Evolutionary conservation across 345 rosid genomes (phyloP), one percentile per base, ranked within the genome.

Genomic region (Eutrema yunnanense): DNA sequence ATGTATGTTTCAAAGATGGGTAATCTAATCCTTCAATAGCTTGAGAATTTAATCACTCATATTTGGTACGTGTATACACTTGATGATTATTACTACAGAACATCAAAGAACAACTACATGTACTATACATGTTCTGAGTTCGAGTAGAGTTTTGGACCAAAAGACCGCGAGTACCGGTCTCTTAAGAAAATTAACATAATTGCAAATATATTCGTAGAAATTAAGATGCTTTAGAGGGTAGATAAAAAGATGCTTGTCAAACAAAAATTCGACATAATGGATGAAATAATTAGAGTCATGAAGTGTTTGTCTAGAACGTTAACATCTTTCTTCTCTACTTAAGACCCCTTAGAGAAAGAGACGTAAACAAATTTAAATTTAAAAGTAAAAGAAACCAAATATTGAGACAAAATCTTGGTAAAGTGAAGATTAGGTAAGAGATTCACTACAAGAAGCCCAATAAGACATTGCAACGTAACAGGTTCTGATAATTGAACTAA

Each of bases 351-450:
- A 22, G 60, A 30, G 50, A 75, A 61, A 75, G 34, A 50, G 57
- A 68, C 68, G 67, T 29, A 38, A 60, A 74, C 11, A 51, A 48
- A 43, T 14, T 10, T 16, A 9, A 49, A 13, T 9, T 8, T 41
- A 34, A 67, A 73, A 67, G 3, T 51, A 60, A 67, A 59, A 51
- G 34, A 50, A 51, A 67, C 59, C 41, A 51, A 67, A 74, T 67
- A 51, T 51, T 60, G 56, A 43, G 69, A 50, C 41, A 51, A 67
- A 59, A 75, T 68, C 58, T 75, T 68, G 12, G 36, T 68, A 68
- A 52, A 60, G 74, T 61, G 34, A 14, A 62, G 64, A 36, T 75
- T 75, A 68, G 79, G 79, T 61, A 68, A 26, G 73, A 67, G 63
- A 67, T 61, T 34, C 78, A 60, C 63, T 50, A 2, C 63, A 60